Base-by-base conservation (phyloP, 106 monocot species). In the Agapanthus africanus region DNA sequence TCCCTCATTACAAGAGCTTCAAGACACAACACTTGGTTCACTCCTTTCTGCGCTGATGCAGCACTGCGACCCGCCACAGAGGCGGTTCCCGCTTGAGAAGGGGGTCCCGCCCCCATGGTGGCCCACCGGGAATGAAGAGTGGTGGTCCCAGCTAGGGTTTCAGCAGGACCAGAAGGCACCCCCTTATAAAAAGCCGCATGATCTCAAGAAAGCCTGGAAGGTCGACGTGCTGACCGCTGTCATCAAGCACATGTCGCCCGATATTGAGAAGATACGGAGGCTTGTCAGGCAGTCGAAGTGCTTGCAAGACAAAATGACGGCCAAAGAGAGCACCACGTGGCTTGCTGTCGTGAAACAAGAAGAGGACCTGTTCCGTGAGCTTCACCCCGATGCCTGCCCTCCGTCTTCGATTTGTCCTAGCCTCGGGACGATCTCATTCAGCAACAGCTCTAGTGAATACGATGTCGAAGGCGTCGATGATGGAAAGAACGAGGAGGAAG, bases 381-480 rank as follows among this genome's bases (percentile, higher is more conserved):
- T 79, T 30, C 73, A 83, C 62, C 82, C 86, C 0, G 63, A 81
- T 51, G 61, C 74, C 16, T 74, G 52, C 52, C 75, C 28, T 11
- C 74, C 61, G 4, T 76, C 63, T 9, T 21, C 72, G 50, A 65
- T 42, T 7, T 44, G 39, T 22, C 56, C 54, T 18, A n/a, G 46
- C 27, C 40, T 19, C 16, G 81, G 72, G 33, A 57, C 66, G 23
- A 68, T 74, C 28, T 79, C 83, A 7, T 81, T 77, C 64, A 77
- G 37, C 59, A 70, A 73, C 68, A 73, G 65, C 65, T 49, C 42
- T 50, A 76, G 73, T n/a, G 85, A 85, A 40, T 85, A 81, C 37
- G 81, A 86, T 59, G 86, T 82, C 0, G 86, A 82, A n/a, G n/a
- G n/a, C n/a, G n/a, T n/a, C n/a, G n/a, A n/a, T n/a, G n/a, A n/a